Evolutionary conservation across 1,139 yeast species (phyloP).

Genomic region (Yamadazyma diospyri): DNA sequence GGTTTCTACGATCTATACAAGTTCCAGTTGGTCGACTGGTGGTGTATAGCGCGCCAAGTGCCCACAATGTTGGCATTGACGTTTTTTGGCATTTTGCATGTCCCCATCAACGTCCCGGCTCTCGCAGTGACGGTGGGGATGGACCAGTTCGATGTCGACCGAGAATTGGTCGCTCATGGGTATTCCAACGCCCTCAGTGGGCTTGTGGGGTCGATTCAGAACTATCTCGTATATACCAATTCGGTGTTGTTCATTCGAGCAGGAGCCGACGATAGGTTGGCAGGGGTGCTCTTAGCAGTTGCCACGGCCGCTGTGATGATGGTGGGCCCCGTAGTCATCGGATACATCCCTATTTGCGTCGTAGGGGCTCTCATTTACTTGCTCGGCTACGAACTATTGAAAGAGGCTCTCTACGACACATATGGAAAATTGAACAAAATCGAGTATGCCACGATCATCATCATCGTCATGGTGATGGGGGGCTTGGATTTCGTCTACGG

Average conservation of each 20-base stretch:
- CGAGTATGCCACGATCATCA: slow-evolving; percentile 79
- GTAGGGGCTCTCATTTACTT: slow-evolving; percentile 90
- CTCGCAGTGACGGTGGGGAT: slow-evolving; percentile 86
- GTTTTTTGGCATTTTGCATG: slow-evolving; percentile 91
- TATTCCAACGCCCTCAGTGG: slow-evolving; percentile 89
- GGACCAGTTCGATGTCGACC: slow-evolving; percentile 84
- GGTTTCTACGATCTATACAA: slow-evolving; percentile 72
- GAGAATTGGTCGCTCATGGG: slow-evolving; percentile 94
- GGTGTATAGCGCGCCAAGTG: slow-evolving; percentile 59
- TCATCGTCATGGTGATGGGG: slow-evolving; percentile 92
- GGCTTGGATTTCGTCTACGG: slow-evolving; percentile 93
- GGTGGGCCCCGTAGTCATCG: slow-evolving; percentile 89
- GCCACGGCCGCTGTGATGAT: slow-evolving; percentile 81
- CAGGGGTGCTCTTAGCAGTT: slow-evolving; percentile 81
- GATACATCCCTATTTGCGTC: slow-evolving; percentile 90
- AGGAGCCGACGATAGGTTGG: slow-evolving; percentile 86
- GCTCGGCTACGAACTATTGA: slow-evolving; percentile 83
- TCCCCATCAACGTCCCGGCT: slow-evolving; percentile 97
- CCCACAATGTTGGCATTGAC: slow-evolving; percentile 96
- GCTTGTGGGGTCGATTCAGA: slow-evolving; percentile 80
- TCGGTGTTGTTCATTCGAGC: slow-evolving; percentile 87
- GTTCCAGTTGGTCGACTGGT: slow-evolving; percentile 70
- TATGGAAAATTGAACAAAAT: slow-evolving; percentile 68
- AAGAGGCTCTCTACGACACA: slow-evolving; percentile 85
- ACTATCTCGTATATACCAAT: slow-evolving; percentile 91